A percentile compares a stretch with the other conserved stretches of the same genome.
phyloP scores from a whole-genome alignment of 2,329 filamentous ascomycete genomes.

The Xylariaceae sp. region DNA sequence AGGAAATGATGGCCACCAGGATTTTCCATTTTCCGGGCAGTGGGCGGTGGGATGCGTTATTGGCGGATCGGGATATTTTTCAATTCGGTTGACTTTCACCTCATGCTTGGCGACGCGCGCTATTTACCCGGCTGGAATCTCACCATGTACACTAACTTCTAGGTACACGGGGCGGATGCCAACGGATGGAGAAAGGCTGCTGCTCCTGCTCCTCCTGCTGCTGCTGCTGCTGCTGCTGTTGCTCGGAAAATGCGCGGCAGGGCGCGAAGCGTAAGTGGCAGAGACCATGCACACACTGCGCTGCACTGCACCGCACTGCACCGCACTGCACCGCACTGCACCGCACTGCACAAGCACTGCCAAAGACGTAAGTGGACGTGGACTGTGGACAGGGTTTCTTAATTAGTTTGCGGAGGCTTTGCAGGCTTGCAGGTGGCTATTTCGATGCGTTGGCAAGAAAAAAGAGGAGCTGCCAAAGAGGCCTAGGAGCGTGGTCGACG shows the following conservation, averaged over 20 bases:
- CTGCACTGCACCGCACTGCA: no score
- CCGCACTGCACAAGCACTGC: not conserved
- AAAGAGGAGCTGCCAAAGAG: constrained; percentile 18
- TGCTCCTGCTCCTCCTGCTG: no score
- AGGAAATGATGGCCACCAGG: constrained; percentile 16
- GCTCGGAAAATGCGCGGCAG: constrained; percentile 8
- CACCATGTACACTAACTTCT: not conserved
- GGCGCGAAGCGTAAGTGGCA: constrained; percentile 6
- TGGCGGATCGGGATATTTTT: constrained; percentile 1
- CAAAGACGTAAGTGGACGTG: constrained; percentile 11
- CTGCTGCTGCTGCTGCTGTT: no score
- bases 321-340: no score
- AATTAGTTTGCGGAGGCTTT: constrained; percentile 10
- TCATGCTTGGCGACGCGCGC: constrained; percentile 13
- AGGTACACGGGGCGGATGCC: constrained; percentile 1
- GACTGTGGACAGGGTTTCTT: constrained; percentile 11
- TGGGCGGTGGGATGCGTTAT: constrained; percentile 6
- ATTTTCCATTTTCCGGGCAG: constrained; percentile 13
- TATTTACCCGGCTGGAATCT: constrained; percentile 7
- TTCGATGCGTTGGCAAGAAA: constrained; percentile 23
- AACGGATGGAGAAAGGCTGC: constrained; percentile 4
- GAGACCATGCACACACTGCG: not conserved
- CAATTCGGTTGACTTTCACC: constrained; percentile 11
- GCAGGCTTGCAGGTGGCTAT: constrained; percentile 19
- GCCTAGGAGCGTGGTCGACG: constrained; percentile 29